Evolutionary conservation across 2,329 filamentous ascomycete species (phyloP).

Genomic region (Cladosporium sp.): DNA sequence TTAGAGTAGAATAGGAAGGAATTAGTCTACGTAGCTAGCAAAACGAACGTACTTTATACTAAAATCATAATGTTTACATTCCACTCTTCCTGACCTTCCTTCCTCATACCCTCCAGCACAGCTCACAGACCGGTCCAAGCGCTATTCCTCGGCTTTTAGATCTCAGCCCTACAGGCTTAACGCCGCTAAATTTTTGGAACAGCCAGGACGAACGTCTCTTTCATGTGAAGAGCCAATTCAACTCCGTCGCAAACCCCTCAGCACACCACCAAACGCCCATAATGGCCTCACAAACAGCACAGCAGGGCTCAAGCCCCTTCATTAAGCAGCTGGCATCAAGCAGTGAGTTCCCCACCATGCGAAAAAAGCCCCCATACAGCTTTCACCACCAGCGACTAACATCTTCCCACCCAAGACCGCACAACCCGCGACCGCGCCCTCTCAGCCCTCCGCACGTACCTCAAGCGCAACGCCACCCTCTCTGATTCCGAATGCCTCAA

Average conservation of each 20-base stretch:
- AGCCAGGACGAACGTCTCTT: background rate
- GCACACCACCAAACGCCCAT: background rate
- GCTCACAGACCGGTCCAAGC: too few relatives aligned
- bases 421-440: constrained; percentile 47
- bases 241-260: too few relatives aligned
- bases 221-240: constrained; percentile 10
- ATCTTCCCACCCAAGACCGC: constrained; percentile 22
- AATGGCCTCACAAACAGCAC: constrained; percentile 10
- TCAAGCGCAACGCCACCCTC: constrained; percentile 60
- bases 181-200: constrained; percentile 12
- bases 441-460: constrained; percentile 69
- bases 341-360: constrained; percentile 57
- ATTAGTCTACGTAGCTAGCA: too few relatives aligned
- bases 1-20: too few relatives aligned
- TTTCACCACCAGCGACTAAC: too few relatives aligned
- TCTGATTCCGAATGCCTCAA: constrained; percentile 70
- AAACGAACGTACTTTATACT: too few relatives aligned
- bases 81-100: too few relatives aligned
- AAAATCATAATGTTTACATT: too few relatives aligned
- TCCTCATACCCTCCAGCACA: too few relatives aligned
- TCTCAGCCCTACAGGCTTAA: background rate
- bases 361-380: too few relatives aligned
- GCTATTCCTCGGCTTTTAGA: constrained; percentile 1
- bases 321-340: constrained; percentile 80
- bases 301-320: constrained; percentile 51